Base-by-base conservation (phyloP, 129 eudicot species). In the Apium graveolens region DNA sequence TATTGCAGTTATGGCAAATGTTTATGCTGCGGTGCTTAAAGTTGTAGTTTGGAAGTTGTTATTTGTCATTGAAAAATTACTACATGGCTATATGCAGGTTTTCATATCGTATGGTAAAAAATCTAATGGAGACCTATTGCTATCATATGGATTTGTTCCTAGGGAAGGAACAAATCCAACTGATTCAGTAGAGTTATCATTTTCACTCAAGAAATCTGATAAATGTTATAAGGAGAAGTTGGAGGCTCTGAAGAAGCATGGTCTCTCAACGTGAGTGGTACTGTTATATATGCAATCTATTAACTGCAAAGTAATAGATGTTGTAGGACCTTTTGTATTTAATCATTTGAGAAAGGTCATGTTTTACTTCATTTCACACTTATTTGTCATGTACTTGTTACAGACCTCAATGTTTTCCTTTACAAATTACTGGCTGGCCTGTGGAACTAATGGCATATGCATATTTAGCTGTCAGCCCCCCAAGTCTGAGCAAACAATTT, bases 71-170 rank as follows among this genome's bases (percentile, higher is more conserved):
- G 0, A 27, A 26, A 74, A 53, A 45, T 29, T 45, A n/a, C 18
- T 73, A 62, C 60, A 37, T 69, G 39, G 65, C 55, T 83, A 62
- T 16, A 20, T 75, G 78, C 87, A 93, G 98, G 97, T 93, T 41
- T 93, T 91, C 85, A 93, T 93, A 73, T 93, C 98, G 78, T 93
- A 93, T 68, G 98, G 98, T 4, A 93, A 83, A 80, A 93, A 93
- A 82, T 93, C 98, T 26, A 93, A 93, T 80, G 98, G 98, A 79
- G 98, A 93, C 68, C 91, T 93, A n/a, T 75, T 93, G 86, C 96
- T 93, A 51, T 93, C 98, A 31, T 93, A 93, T 74, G 98, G 98
- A 75, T 93, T 93, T 86, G 98, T 93, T 73, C 98, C 98, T 31
- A 87, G 88, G 73, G 96, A 93, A 78, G 98, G 98, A 48, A 89